Base-by-base conservation (phyloP, 2,329 filamentous ascomycete species). In the Nothophaeocryptopus gaeumannii region DNA sequence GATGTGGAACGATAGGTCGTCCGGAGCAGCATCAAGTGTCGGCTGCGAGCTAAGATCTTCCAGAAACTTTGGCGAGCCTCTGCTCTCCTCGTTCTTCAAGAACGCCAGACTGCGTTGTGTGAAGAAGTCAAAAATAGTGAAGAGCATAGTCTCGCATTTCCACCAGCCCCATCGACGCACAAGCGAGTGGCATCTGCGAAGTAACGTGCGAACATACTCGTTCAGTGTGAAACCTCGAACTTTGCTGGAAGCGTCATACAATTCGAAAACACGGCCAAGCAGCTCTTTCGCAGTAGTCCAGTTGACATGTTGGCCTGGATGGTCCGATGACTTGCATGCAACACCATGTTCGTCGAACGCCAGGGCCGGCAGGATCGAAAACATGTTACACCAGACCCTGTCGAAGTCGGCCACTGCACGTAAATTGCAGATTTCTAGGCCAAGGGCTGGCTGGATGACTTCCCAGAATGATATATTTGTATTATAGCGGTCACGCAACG, bases 91-190 rank as follows among this genome's bases (percentile, higher is more conserved):
- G 2, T 73, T 72, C 44, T 67, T 69, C 45, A 84, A 66, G 45
- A 78, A 74, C 36, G 71, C 68, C n/a, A 83, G 67, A 12, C 67
- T 70, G 34, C 77, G 76, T 34, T 70, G 73, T 5, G 78, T 78
- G 54, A 83, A 84, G 65, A 83, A 84, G 62, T 83, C 79, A 55
- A 81, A 83, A 0, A 81, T 64, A 0, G 66, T 70, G 40, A 76
- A 74, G 9, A 84, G 71, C 9, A 80, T 71, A 12, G 68, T 55
- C 34, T 82, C 80, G 59, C 79, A 81, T 56, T 73, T 72, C 47
- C 69, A 71, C 81, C 81, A 84, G 12, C 76, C 74, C 81, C 81
- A 84, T 26, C 58, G 58, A 31, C 72, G 72, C 40, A 83, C 73
- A 15, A 84, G 68, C 34, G 71, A 63, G 56, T 78, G 74, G 58